Conservation (phyloP, 2,329 filamentous ascomycete genomes). For the Chaetomiaceae sp. region DNA sequence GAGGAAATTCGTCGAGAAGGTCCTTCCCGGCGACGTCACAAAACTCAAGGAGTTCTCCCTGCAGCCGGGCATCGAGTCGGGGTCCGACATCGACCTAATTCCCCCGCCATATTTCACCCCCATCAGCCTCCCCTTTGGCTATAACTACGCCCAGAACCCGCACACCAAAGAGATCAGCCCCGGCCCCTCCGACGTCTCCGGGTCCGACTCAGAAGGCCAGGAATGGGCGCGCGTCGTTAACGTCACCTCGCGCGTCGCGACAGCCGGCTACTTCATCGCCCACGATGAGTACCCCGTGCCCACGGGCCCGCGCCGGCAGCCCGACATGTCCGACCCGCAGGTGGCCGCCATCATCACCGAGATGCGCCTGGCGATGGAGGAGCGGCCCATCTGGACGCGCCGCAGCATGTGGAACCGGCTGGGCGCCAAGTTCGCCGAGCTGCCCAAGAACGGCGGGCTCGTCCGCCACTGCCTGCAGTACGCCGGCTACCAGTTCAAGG, state of each 20-base stretch:
- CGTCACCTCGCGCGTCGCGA: conserved; percentile 52
- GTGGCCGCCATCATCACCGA: conserved; percentile 61
- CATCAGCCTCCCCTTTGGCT: conserved; percentile 69
- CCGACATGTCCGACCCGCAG: conserved; percentile 54
- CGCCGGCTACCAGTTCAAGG: conserved; percentile 86
- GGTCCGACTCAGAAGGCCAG: conserved; percentile 45
- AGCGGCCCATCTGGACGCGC: conserved; percentile 82
- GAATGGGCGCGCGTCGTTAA: conserved; percentile 52
- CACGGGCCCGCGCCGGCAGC: conserved; percentile 55
- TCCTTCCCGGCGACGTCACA: conserved; percentile 62
- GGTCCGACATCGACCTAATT: conserved; percentile 63
- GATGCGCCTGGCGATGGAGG: conserved; percentile 61
- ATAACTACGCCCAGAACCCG: conserved; percentile 81
- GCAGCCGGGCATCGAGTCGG: conserved; percentile 55
- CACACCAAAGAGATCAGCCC: conserved; percentile 49
- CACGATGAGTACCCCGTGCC: conserved; percentile 59
- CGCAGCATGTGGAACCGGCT: conserved; percentile 75
- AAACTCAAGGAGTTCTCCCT: conserved; percentile 61
- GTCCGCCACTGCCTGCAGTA: conserved; percentile 77
- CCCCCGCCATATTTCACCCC: conserved; percentile 77
- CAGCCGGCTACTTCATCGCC: conserved; percentile 55
- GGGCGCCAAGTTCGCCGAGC: conserved; percentile 31
- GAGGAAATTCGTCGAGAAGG: conserved; percentile 63
- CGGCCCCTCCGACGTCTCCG: conserved; percentile 8
- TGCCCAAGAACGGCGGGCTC: conserved; percentile 46